Base-by-base conservation (phyloP, 495 filamentous ascomycete species). In the Hyaloscypha hepaticicola region DNA sequence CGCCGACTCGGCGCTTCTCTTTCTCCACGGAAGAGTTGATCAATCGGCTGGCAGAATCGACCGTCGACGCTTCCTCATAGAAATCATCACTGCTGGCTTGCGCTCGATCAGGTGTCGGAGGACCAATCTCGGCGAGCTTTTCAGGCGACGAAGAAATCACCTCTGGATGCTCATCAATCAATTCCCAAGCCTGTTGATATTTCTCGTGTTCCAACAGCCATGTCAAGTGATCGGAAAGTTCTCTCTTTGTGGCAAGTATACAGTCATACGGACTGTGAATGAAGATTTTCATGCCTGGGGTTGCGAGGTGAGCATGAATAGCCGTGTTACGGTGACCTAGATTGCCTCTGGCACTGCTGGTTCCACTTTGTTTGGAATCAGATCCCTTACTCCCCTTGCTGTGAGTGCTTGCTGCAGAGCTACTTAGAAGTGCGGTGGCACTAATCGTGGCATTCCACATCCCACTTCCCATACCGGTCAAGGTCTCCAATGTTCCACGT, bases 231-330 rank as follows among this genome's bases (percentile, higher is more conserved):
- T 99, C 95, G 0, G 85, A 75, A 14, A 93, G 79, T 67, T 96
- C 93, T 66, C 95, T 79, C 69, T 92, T 92, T 0, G 94, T 89
- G 0, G 92, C 90, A 60, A 96, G 79, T 25, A 97, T 85, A 67
- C 93, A 96, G 76, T 99, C 95, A 68, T 95, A 99, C 1, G 96
- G 96, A 69, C 93, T 97, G 58, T 96, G 92, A 31, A 99, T 89
- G 72, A 96, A 97, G 27, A 99, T 91, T 69, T 97, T 98, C 66
- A 93, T 83, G 0, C 95, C 93, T 7, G 86, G 83, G 19, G 85
- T 86, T 52, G 72, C 68, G 9, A 84, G 75, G 60, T 79, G 76
- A 1, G 80, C 77, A 67, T 83, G 80, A 1, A 75, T 73, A 4
- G 75, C 69, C 53, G 64, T 63, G 25, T 56, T 69, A 9, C 41